Percentiles rank a stretch among this genome's conserved stretches.
phyloP scores from a whole-genome alignment of 371 early-diverging fungal species.

The Mortierella sp. region DNA sequence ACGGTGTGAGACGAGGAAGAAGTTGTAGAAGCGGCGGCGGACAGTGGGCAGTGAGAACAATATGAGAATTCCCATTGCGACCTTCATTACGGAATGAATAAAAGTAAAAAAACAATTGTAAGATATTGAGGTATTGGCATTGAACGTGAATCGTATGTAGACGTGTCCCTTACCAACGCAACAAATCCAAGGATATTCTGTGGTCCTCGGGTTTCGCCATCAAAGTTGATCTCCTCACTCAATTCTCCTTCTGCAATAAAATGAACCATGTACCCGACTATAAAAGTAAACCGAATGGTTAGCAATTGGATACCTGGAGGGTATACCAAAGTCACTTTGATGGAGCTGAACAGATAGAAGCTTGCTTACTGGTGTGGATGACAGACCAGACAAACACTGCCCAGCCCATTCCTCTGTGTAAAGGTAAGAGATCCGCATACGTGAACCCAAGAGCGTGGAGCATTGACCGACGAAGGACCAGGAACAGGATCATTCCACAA shows the following conservation, averaged over 20 bases:
- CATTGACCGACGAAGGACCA: slow-evolving; percentile 51
- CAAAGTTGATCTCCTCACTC: slow-evolving; percentile 16
- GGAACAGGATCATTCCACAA: slow-evolving; percentile 37
- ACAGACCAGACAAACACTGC: slow-evolving; percentile 36
- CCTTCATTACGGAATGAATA: background rate
- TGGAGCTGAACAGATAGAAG: slow-evolving; percentile 25
- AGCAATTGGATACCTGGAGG: too few relatives aligned
- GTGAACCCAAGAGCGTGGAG: slow-evolving; percentile 53
- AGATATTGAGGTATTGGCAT: too few relatives aligned
- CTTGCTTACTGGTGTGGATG: slow-evolving; percentile 39
- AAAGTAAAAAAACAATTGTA: background rate
- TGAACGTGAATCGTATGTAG: too few relatives aligned
- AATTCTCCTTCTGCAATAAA: background rate
- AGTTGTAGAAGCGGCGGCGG: slow-evolving; percentile 32
- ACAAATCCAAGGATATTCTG: slow-evolving; percentile 21
- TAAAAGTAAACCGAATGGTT: too few relatives aligned
- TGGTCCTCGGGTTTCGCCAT: slow-evolving; percentile 20
- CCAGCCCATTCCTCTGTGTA: slow-evolving; percentile 52
- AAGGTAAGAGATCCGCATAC: slow-evolving; percentile 44
- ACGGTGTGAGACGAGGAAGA: slow-evolving; percentile 37
- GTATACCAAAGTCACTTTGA: slow-evolving; percentile 23
- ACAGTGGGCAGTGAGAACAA: slow-evolving; percentile 39
- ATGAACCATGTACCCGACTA: slow-evolving; percentile 20
- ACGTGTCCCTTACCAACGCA: slow-evolving; percentile 30
- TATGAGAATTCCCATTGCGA: slow-evolving; percentile 10